A percentile compares a stretch with the other conserved stretches of the same genome.
Evolutionary conservation across 2,329 filamentous ascomycete genomes (phyloP).

Genomic region (Zymoseptoria passerinii): DNA sequence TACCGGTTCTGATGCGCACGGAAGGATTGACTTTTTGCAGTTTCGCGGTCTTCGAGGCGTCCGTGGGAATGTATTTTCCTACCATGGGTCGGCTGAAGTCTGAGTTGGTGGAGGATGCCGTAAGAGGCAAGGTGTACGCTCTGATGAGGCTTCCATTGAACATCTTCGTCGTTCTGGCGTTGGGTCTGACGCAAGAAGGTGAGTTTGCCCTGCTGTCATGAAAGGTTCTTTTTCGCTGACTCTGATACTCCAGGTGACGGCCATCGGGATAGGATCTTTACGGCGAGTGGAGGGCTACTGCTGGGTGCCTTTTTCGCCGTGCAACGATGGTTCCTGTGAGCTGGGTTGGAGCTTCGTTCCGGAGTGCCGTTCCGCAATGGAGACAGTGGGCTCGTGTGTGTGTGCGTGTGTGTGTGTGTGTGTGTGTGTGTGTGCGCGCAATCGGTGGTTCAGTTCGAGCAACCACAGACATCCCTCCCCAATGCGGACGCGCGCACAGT

Average conservation of each 20-base stretch:
- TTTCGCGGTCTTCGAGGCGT: slow-evolving; percentile 51
- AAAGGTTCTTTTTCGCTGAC: background rate
- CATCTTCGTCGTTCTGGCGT: slow-evolving; percentile 45
- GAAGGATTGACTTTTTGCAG: slow-evolving; percentile 45
- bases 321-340: background rate
- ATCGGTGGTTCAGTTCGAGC: background rate
- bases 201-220: background rate
- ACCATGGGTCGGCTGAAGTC: slow-evolving; percentile 49
- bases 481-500: background rate
- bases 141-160: slow-evolving; percentile 53
- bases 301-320: slow-evolving; percentile 10
- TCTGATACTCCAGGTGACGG: slow-evolving; percentile 7
- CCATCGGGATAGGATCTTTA: slow-evolving; percentile 11
- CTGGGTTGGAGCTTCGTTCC: background rate
- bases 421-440: background rate
- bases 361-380: background rate
- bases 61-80: slow-evolving; percentile 52
- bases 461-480: background rate
- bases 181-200: slow-evolving; percentile 38
- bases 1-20: slow-evolving; percentile 33
- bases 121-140: slow-evolving; percentile 48
- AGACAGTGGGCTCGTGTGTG: background rate
- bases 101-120: slow-evolving; percentile 46
- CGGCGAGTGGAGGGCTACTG: slow-evolving; percentile 6
- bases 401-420: background rate